Evolutionary conservation across 495 filamentous ascomycete genomes (phyloP), one percentile per base, ranked within the genome.

Genomic region (Penicillium salamii): DNA sequence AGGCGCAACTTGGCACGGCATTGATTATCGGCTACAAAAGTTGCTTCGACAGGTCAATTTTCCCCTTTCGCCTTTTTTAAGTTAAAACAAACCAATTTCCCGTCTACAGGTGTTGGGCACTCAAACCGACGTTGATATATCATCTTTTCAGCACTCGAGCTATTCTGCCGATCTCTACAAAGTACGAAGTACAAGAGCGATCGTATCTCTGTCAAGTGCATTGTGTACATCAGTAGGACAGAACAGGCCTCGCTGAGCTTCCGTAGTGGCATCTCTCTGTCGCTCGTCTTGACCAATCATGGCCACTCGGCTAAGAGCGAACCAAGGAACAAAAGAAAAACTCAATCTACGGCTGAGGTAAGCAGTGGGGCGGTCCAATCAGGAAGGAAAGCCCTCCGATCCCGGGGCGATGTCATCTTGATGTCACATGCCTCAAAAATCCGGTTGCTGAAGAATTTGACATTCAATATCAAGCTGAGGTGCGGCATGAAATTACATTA

Each of bases 211-310:
- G 34, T 40, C 38, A 24, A 46, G n/a, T 36, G n/a, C 24, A 32
- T 47, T 48, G 46, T 48, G 46, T 35, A 48, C 24, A 13, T 24
- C 17, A 40, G 35, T 47, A 38, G 34, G 4, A 37, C 45, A 11
- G 13, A 19, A 29, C 0, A 11, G 24, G 13, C 23, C 24, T 11
- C 20, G 7, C 34, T 14, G 34, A 20, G 17, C 23, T 32, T 32
- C 26, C 7, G 28, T 38, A 47, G 18, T 9, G 15, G 23, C 7
- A 19, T 1, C 3, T 1, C 9, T 5, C 11, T 29, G 7, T 8
- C 15, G 12, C 7, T 15, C 14, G 5, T 9, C 13, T 7, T 31
- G 24, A 13, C 46, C 46, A 48, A 48, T 48, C 26, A 40, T 0
- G 5, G 2, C 3, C 36, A 12, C 24, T 33, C 46, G 46, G 26